Base-by-base conservation (phyloP, 257 asterid species). In the Solanum ahanhuiri region DNA sequence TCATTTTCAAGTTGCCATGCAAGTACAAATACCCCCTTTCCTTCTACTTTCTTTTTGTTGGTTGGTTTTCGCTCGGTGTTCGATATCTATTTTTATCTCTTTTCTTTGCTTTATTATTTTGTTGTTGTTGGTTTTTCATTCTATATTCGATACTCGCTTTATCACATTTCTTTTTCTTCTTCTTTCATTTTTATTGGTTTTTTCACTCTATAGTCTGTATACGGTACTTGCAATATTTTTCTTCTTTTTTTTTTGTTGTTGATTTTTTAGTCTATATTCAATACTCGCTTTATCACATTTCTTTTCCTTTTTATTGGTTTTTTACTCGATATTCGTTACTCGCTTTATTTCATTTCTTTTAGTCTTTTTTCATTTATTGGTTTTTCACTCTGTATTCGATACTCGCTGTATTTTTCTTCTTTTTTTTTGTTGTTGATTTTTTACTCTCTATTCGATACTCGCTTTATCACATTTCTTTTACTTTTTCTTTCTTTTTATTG, bases 121-220 rank as follows among this genome's bases (percentile, higher is more conserved):
- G 3, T n/a, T 63, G 14, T 12, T 28, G 7, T 11, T 23, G 15
- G 6, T 25, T 25, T 66, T 25, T 25, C 2, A 25, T 30, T 66
- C 2, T 0, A 0, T 66, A 12, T 66, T 25, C 0, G 22, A 0
- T 66, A 5, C 10, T 66, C 0, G 0, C 0, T 2, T 15, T 30
- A 69, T 66, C 35, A 12, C 2, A 0, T 5, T 5, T 66, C 35
- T 28, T 66, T 28, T 9, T 10, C 6, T 63, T n/a, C 28, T n/a
- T 63, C 3, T 45, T 45, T 45, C 54, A 0, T 57, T 20, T 57
- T 45, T 45, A 12, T 45, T 43, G 51, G 17, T 0, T 43, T 43
- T 41, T 43, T 43, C 51, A 43, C 5, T 12, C 12, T 6, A 34
- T 34, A 34, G 7, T 35, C 3, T 43, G 0, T 66, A 12, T 66